Evolutionary conservation across 805 yeast species (phyloP), one percentile per base, ranked within the genome.

Genomic region (Zygosaccharomyces rouxii): DNA sequence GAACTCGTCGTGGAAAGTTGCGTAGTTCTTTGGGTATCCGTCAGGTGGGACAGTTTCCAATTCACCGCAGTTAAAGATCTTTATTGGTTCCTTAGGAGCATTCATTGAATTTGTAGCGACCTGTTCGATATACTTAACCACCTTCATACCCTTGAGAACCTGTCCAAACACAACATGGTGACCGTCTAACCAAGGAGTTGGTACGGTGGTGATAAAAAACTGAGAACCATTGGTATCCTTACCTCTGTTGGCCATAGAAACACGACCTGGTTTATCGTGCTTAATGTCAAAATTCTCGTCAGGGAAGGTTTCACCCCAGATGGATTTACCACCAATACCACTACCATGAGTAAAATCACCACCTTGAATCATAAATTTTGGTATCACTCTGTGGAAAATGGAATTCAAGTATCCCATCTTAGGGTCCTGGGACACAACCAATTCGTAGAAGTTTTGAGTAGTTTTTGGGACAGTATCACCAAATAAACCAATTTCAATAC

Each of bases 281-380:
- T 78, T 83, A 62, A 84, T 69, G 19, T 64, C 63, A 62, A 84
- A 84, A 71, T 83, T 82, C 65, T 84, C 89, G 61, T 84, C 83
- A 40, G 76, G 76, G 72, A 86, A 86, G 68, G 78, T 82, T 52
- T 78, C 81, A 60, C 92, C 92, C 71, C 86, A 86, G 73, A 86
- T 86, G 52, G 92, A 84, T 72, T 84, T 85, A 72, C 99, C 99
- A 71, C 99, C 99, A 64, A 95, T 86, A 71, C 99, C 99, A 75
- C 89, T 86, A 73, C 88, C 89, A 74, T 78, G 76, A 71, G 94
- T 86, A 81, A 87, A 85, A 73, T 87, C 95, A 79, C 95, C 95
- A 74, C 95, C 98, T 79, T 94, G 98, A 71, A 94, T 79, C 99
- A 92, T 92, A 81, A 94, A 94, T 73, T 87, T 84, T 65, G 97